Conservation (phyloP, 2,329 filamentous ascomycete genomes). For the Podosphaera xanthii region DNA sequence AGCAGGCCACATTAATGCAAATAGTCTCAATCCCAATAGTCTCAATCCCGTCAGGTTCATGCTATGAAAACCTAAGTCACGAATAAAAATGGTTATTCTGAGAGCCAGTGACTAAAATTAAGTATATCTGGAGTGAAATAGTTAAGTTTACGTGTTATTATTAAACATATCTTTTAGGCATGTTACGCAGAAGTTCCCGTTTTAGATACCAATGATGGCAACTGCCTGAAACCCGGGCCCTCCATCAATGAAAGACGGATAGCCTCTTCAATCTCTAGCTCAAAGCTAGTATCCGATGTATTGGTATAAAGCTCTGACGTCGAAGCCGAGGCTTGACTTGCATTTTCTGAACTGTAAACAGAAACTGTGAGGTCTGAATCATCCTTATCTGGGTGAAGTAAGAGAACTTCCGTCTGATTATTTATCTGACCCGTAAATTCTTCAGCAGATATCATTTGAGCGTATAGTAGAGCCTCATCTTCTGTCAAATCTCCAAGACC, state of each 20-base stretch:
- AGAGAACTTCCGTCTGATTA: constrained; percentile 21
- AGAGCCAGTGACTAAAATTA: too few relatives aligned
- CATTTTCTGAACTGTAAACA: constrained; percentile 7
- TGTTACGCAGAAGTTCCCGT: too few relatives aligned
- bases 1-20: too few relatives aligned
- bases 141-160: too few relatives aligned
- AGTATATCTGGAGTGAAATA: too few relatives aligned
- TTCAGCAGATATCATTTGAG: constrained; percentile 43
- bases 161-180: too few relatives aligned
- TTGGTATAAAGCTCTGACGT: not conserved
- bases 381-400: not conserved
- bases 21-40: too few relatives aligned
- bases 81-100: too few relatives aligned
- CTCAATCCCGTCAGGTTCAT: too few relatives aligned
- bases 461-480: constrained; percentile 40
- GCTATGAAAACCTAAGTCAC: too few relatives aligned
- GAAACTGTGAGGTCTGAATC: not conserved
- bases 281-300: constrained; percentile 23
- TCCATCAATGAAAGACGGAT: constrained; percentile 38
- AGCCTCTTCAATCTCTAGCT: constrained; percentile 39
- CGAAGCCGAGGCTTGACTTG: constrained; percentile 15
- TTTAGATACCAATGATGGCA: too few relatives aligned
- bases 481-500: constrained; percentile 46
- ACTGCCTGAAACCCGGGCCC: constrained; percentile 12
- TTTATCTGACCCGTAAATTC: constrained; percentile 32